Conservation (phyloP, 768 basidiomycete species). For the Mrakia frigida region DNA sequence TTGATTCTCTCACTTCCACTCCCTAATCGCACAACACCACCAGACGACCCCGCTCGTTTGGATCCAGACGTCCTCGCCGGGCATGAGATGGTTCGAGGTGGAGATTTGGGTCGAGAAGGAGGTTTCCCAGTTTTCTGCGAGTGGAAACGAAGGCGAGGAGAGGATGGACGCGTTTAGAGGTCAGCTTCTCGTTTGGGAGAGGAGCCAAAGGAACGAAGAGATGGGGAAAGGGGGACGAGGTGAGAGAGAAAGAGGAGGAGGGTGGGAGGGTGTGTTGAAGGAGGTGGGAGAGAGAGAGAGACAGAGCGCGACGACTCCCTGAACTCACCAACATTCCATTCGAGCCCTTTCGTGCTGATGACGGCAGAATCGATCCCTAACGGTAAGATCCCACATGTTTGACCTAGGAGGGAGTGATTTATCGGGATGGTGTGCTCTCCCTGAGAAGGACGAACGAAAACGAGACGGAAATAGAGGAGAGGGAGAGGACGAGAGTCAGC, state of each 20-base stretch:
- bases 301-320: background rate
- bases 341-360: conserved; percentile 74
- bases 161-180: no score
- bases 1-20: background rate
- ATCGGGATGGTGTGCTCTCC: conserved; percentile 76
- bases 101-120: conserved; percentile 81
- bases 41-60: conserved; percentile 76
- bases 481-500: background rate
- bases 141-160: no score
- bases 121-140: conserved; percentile 58
- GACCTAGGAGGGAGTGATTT: conserved; percentile 67
- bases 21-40: conserved; percentile 53
- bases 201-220: background rate
- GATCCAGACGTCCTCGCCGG: conserved; percentile 61
- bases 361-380: conserved; percentile 71
- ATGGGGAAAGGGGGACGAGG: background rate
- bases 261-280: background rate
- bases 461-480: background rate
- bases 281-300: background rate
- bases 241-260: background rate
- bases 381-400: conserved; percentile 91
- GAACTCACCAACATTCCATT: conserved; percentile 81
- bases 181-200: no score
- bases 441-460: conserved; percentile 46
- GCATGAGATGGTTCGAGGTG: conserved; percentile 86